Percentiles rank a stretch among this genome's conserved stretches.
Conservation (phyloP, 768 basidiomycete genomes). For the Russula lepida region DNA sequence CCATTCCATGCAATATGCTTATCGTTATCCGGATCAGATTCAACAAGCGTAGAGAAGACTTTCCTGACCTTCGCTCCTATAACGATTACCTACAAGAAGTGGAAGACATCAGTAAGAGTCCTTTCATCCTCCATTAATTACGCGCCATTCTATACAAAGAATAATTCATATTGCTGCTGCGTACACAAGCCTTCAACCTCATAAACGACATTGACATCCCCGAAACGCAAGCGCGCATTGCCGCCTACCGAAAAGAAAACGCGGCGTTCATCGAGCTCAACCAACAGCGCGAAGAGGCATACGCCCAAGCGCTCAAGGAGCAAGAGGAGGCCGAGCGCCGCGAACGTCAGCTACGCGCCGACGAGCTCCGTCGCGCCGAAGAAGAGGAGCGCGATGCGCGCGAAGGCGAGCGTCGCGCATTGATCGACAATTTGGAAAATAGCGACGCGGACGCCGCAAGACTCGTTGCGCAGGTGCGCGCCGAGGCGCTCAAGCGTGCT, state of each 20-base stretch:
- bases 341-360: slow-evolving; percentile 61
- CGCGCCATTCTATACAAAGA: background rate
- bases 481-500: slow-evolving; percentile 53
- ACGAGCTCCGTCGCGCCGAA: slow-evolving; percentile 55
- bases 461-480: slow-evolving; percentile 60
- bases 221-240: slow-evolving; percentile 78
- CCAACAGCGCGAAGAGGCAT: slow-evolving; percentile 70
- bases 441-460: slow-evolving; percentile 63
- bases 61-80: slow-evolving; percentile 66
- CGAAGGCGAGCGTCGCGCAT: slow-evolving; percentile 60
- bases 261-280: slow-evolving; percentile 79
- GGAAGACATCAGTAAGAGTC: slow-evolving; percentile 70
- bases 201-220: slow-evolving; percentile 79
- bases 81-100: slow-evolving; percentile 96
- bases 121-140: background rate
- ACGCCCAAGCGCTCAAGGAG: slow-evolving; percentile 59
- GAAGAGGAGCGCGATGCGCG: slow-evolving; percentile 72
- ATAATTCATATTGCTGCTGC: background rate
- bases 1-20: background rate
- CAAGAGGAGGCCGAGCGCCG: slow-evolving; percentile 73
- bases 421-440: slow-evolving; percentile 76
- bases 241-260: slow-evolving; percentile 71
- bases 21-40: slow-evolving; percentile 45
- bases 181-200: slow-evolving; percentile 69
- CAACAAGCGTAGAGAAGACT: slow-evolving; percentile 90